Evolutionary conservation across 192 early-diverging fungal species (phyloP).

Genomic region (Gigaspora rosea): DNA sequence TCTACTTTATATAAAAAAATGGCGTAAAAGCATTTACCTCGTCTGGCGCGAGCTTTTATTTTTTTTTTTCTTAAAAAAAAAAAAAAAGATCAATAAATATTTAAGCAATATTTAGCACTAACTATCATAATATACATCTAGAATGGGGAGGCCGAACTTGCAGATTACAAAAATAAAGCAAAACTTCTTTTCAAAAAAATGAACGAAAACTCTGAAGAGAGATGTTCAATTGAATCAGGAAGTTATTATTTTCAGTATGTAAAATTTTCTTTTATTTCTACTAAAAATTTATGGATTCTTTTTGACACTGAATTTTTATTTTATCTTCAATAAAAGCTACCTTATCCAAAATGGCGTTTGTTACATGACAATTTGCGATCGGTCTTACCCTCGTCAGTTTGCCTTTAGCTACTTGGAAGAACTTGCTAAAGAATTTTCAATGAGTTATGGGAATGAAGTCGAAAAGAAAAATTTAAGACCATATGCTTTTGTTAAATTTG

Average conservation of each 20-base stretch:
- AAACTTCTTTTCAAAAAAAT: slow-evolving; percentile 92
- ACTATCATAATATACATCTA: slow-evolving; percentile 6
- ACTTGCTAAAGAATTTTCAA: slow-evolving; percentile 90
- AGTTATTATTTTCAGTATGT: slow-evolving; percentile 86
- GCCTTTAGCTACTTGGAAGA: slow-evolving; percentile 97
- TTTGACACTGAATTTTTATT: neutral
- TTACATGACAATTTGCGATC: slow-evolving; percentile 93
- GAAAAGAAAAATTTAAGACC: slow-evolving; percentile 81
- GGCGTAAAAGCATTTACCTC: too few species aligned
- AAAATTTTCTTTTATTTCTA: neutral
- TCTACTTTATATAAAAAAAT: neutral
- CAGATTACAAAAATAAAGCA: slow-evolving; percentile 92
- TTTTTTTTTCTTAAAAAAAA: neutral
- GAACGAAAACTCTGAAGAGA: slow-evolving; percentile 78
- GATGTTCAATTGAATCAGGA: slow-evolving; percentile 94
- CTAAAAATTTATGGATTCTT: neutral
- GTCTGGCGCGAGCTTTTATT: too few species aligned
- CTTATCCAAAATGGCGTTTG: slow-evolving; percentile 92
- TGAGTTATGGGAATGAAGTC: slow-evolving; percentile 90
- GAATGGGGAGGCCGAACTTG: slow-evolving; percentile 78
- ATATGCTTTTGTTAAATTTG: slow-evolving; percentile 97
- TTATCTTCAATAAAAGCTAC: slow-evolving; percentile 63
- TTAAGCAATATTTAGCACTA: neutral
- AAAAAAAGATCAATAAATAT: neutral
- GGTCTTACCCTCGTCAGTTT: slow-evolving; percentile 86